Evolutionary conservation across 306 rosid genomes (phyloP), one percentile per base, ranked within the genome.

Genomic region (Cyclanthera cordifolia): DNA sequence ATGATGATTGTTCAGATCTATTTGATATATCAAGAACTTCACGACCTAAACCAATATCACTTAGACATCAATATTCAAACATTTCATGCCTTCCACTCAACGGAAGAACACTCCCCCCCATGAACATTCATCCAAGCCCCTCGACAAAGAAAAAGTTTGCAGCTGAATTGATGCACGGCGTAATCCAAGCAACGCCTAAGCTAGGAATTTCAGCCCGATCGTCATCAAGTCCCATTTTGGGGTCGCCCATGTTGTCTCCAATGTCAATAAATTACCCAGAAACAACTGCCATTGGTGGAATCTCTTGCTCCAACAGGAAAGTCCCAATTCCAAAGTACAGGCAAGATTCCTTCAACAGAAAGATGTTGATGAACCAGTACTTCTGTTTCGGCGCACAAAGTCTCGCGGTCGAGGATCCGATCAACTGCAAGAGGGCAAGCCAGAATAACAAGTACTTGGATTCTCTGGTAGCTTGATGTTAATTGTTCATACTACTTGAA

Each of bases 151-250:
- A 82, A 82, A 89, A 70, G 71, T 92, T 82, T 57, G 73, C 82
- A 8, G 82, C 87, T 34, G 89, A 95, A 49, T 76, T 92, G 53
- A 81, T 75, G 85, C 96, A 92, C 20, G 98, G 95, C 6, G 95
- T 92, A 30, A 87, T 87, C 72, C 86, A 87, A 70, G 78, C 85
- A 63, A 83, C 67, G 67, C 96, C 90, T n/a, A 77, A 76, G 48
- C 41, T 70, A 55, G 67, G 74, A 61, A 59, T 73, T 69, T 73
- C 65, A 37, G 39, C 80, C 51, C 63, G 39, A 12, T 83, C 86
- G 13, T 73, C 72, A 70, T 19, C 78, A 23, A 76, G 79, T 51
- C 85, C 83, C 69, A 71, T 70, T 16, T 76, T 69, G 53, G 51
- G 74, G 41, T 72, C 84, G n/a, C 78, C 85, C 16, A 41, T 49